Evolutionary conservation across 768 basidiomycete genomes (phyloP).

Genomic region (Auriscalpium microsporum): DNA sequence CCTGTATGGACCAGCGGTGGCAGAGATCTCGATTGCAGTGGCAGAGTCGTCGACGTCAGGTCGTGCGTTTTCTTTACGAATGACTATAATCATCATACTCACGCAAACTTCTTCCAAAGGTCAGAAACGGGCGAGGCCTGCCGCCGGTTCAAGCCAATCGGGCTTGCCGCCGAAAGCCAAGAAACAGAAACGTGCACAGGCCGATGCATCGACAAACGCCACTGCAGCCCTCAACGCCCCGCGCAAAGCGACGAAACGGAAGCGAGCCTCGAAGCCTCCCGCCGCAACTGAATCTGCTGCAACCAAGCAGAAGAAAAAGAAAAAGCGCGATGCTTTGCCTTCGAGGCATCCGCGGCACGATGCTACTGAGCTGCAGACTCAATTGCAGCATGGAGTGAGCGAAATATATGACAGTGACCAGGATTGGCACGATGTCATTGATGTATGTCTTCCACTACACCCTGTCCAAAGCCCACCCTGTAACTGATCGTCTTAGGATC

Average conservation of each 20-base stretch:
- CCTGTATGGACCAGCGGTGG: constrained; percentile 61
- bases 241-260: too few species aligned
- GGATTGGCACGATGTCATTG: background rate
- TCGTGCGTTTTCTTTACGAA: too few species aligned
- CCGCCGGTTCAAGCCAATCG: constrained; percentile 30
- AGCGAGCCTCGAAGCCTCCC: too few species aligned
- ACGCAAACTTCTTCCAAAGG: constrained; percentile 14
- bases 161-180: constrained; percentile 12
- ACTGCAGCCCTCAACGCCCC: too few species aligned
- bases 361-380: too few species aligned
- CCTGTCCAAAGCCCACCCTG: constrained; percentile 19
- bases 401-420: too few species aligned
- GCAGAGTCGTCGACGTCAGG: too few species aligned
- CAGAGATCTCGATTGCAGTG: constrained; percentile 45
- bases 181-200: background rate
- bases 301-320: constrained; percentile 40
- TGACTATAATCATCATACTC: constrained; percentile 3
- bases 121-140: background rate
- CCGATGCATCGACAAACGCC: too few species aligned
- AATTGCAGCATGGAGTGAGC: too few species aligned
- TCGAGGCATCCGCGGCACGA: constrained; percentile 25
- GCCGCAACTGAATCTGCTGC: too few species aligned
- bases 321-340: constrained; percentile 33
- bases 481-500: constrained; percentile 34
- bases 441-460: constrained; percentile 44